These are phyloP conservation scores for Bimuria novae-zelandiae DNA, from an alignment of 2,329 filamentous ascomycete species.

Conservation along the genomic window DNA sequence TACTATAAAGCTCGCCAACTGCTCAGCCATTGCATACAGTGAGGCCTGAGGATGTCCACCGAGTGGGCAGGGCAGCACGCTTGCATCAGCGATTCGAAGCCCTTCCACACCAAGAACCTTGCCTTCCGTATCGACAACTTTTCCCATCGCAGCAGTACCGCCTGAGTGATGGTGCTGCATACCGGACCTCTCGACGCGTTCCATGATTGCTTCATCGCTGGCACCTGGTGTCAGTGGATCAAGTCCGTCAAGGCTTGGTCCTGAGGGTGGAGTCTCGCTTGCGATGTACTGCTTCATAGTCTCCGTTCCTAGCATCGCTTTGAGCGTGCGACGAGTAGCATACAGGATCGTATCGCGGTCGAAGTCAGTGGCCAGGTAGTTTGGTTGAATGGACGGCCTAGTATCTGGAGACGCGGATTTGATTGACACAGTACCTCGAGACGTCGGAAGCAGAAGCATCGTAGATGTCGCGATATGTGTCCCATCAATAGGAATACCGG, in stretches of 20 bases:
- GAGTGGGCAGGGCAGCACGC: slow-evolving; percentile 17
- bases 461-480: slow-evolving; percentile 18
- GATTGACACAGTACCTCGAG: slow-evolving; percentile 21
- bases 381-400: slow-evolving; percentile 15
- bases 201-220: slow-evolving; percentile 13
- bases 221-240: slow-evolving; percentile 5
- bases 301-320: slow-evolving; percentile 6
- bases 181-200: slow-evolving; percentile 7
- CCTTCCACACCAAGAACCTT: slow-evolving; percentile 17
- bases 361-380: slow-evolving; percentile 16
- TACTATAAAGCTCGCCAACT: too few relatives aligned
- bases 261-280: slow-evolving; percentile 4
- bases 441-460: slow-evolving; percentile 16
- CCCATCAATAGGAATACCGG: slow-evolving; percentile 21
- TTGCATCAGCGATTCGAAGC: slow-evolving; percentile 20
- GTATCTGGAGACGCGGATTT: slow-evolving; percentile 9
- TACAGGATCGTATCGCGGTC: slow-evolving; percentile 15
- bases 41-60: slow-evolving; percentile 21
- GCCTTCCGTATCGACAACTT: slow-evolving; percentile 17
- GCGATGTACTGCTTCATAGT: background rate
- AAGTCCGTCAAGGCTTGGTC: slow-evolving; percentile 6
- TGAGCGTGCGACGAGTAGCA: slow-evolving; percentile 12
- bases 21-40: slow-evolving; percentile 23
- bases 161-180: slow-evolving; percentile 15
- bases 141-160: slow-evolving; percentile 22